A percentile compares a stretch with the other conserved stretches of the same genome.
Conservation (phyloP, 768 basidiomycete genomes). For the Boletus rufocinnamomeus region DNA sequence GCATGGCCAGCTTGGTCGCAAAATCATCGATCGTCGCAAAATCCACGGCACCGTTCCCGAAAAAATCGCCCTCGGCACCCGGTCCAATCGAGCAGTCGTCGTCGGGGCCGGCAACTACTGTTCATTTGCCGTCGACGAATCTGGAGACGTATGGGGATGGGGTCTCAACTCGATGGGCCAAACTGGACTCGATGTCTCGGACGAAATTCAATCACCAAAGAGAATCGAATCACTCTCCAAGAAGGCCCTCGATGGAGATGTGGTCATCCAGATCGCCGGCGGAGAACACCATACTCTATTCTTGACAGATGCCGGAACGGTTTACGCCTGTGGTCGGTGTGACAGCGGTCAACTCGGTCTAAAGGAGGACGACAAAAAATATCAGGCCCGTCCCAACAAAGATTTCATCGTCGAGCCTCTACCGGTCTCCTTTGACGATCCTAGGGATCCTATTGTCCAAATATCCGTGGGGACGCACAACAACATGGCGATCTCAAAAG, state of each 20-base stretch:
- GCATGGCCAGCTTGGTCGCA: conserved; percentile 88
- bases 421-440: conserved; percentile 62
- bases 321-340: conserved; percentile 84
- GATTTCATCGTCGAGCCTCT: conserved; percentile 70
- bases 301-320: conserved; percentile 77
- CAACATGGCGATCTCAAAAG: conserved; percentile 67
- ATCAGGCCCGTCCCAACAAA: conserved; percentile 51
- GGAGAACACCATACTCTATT: conserved; percentile 93
- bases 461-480: conserved; percentile 73
- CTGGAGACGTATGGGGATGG: conserved; percentile 90
- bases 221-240: conserved; percentile 66
- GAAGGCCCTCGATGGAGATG: conserved; percentile 57
- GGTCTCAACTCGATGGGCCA: conserved; percentile 93
- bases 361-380: conserved; percentile 63
- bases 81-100: conserved; percentile 61
- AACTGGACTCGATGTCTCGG: conserved; percentile 58
- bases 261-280: conserved; percentile 71
- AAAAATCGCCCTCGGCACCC: conserved; percentile 72
- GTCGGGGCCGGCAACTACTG: conserved; percentile 84
- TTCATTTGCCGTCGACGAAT: conserved; percentile 87
- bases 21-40: conserved; percentile 84
- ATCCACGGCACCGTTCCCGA: conserved; percentile 89
- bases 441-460: conserved; percentile 62
- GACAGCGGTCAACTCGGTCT: conserved; percentile 86
- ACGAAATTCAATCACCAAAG: conserved; percentile 61